A percentile compares a stretch with the other conserved stretches of the same genome.
Conservation (phyloP, 345 rosid species). For the Pistacia atlantica region DNA sequence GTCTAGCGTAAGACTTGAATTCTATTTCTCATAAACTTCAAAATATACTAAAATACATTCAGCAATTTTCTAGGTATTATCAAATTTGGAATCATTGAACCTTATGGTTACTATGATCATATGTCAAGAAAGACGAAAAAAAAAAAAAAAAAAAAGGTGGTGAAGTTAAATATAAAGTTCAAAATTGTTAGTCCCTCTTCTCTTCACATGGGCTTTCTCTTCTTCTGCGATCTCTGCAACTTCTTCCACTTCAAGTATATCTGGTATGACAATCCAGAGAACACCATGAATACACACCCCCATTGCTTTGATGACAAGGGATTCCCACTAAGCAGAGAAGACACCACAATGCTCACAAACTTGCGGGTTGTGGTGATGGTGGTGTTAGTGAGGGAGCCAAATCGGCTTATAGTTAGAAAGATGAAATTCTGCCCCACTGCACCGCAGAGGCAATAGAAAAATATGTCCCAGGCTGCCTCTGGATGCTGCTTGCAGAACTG, state of each 20-base stretch:
- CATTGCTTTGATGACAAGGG: constrained; percentile 86
- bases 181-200: constrained; percentile 27
- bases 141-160: constrained; percentile 1
- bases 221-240: constrained; percentile 71
- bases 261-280: constrained; percentile 94
- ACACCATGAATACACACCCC: constrained; percentile 91
- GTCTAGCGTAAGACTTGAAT: background rate
- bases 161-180: constrained; percentile 10
- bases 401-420: constrained; percentile 86
- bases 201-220: constrained; percentile 59
- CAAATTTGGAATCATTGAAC: constrained; percentile 20
- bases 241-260: constrained; percentile 90
- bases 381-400: constrained; percentile 93
- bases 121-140: constrained; percentile 17
- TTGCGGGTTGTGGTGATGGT: constrained; percentile 94
- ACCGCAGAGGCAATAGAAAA: constrained; percentile 84
- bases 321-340: constrained; percentile 85
- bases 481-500: constrained; percentile 85
- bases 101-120: constrained; percentile 27
- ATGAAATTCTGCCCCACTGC: constrained; percentile 98
- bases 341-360: constrained; percentile 88
- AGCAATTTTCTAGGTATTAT: background rate
- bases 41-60: constrained; percentile 19
- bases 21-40: constrained; percentile 10
- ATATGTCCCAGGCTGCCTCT: constrained; percentile 89